These are phyloP conservation scores for Tilletia indica DNA, from an alignment of 1,284 basidiomycete species.

Conservation along the genomic window DNA sequence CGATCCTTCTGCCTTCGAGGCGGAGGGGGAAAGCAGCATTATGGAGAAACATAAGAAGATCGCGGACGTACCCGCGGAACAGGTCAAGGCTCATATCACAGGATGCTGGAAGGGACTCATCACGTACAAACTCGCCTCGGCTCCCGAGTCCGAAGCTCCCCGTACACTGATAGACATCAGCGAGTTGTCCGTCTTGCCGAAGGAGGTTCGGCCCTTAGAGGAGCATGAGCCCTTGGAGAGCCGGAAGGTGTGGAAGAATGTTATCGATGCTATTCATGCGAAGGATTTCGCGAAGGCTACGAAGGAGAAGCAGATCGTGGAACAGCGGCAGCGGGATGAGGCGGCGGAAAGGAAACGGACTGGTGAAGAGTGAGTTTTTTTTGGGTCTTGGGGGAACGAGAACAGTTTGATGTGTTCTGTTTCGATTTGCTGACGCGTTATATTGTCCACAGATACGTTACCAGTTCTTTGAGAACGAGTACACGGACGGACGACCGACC, in stretches of 20 bases:
- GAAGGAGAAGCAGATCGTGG: slow-evolving; percentile 20
- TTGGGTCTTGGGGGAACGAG: background rate
- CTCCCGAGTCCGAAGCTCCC: background rate
- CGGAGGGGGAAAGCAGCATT: background rate
- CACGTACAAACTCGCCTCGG: background rate
- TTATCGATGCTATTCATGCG: slow-evolving; percentile 62
- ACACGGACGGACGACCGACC: slow-evolving; percentile 68
- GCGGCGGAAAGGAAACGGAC: slow-evolving; percentile 17
- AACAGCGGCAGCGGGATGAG: slow-evolving; percentile 20
- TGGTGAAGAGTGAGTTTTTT: slow-evolving; percentile 47
- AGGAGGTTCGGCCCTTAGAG: slow-evolving; percentile 8
- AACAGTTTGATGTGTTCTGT: too few relatives aligned
- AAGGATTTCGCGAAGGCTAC: slow-evolving; percentile 68
- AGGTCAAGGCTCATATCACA: background rate
- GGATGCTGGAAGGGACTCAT: slow-evolving; percentile 10
- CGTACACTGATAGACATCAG: background rate
- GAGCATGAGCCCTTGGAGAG: slow-evolving; percentile 14
- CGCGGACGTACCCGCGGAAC: background rate
- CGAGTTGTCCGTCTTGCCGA: background rate
- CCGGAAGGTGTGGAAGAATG: slow-evolving; percentile 1
- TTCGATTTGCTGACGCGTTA: background rate
- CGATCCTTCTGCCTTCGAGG: slow-evolving; percentile 28
- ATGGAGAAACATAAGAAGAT: slow-evolving; percentile 2
- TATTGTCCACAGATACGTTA: slow-evolving; percentile 66
- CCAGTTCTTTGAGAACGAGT: slow-evolving; percentile 73